Base-by-base conservation (phyloP, 306 rosid genomes). In the Dalbergia cochinchinensis region DNA sequence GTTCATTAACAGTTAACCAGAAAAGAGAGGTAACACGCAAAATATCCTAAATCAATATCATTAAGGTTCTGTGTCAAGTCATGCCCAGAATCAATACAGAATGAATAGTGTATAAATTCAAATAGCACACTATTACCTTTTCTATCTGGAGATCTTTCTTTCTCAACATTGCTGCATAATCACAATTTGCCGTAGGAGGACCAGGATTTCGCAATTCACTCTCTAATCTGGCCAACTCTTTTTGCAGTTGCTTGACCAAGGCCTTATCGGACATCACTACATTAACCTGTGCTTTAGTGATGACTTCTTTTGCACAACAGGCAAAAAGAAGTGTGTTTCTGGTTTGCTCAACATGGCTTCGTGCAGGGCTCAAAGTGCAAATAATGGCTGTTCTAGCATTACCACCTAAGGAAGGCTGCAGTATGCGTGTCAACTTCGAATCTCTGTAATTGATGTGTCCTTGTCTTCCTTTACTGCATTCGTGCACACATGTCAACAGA, bases 251-350 rank as follows among this genome's bases (percentile, higher is more conserved):
- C 88, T 90, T 94, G 63, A 94, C 97, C 86, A 94, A 83, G 41
- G 89, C 95, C 91, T 91, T 94, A 85, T 94, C 95, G n/a, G 98
- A 94, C 98, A 94, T 89, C 78, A 94, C 97, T 11, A 94, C 97
- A 80, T 94, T 94, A 85, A 94, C 98, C 84, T 92, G 98, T 39
- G 98, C 96, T 87, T 92, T 92, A 59, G 94, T 90, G 57, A 97
- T 92, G 86, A 94, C 98, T 83, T 94, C 90, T 89, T 92, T 94
- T 37, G 98, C 98, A 78, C 97, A 92, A 86, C 92, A 92, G 61
- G 98, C 98, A 84, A 94, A 94, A 82, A 94, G 87, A 85, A 94
- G 97, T 39, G 97, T 92, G 86, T 94, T 94, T 84, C 97, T 86
- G 12, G 98, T 94, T 87, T 91, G 98, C 78, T 94, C 98, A 39